These are phyloP conservation scores for Mycena latifolia DNA, from an alignment of 768 basidiomycete genomes.

Conservation along the genomic window DNA sequence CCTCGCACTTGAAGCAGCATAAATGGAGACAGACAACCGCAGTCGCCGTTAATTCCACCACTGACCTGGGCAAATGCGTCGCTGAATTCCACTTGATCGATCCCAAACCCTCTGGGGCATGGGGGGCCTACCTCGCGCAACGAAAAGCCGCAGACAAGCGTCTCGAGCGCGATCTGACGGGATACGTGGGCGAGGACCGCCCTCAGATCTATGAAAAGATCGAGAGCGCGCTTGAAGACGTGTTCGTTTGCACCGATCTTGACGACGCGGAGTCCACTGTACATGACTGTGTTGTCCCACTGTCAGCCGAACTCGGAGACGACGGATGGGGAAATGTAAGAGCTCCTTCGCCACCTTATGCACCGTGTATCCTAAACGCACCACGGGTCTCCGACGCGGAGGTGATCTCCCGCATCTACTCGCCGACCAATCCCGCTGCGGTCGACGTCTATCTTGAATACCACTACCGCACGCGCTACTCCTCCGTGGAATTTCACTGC, in stretches of 20 bases:
- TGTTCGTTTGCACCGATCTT: neutral
- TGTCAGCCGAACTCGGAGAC: neutral
- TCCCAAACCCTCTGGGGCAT: neutral
- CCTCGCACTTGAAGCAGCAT: slow-evolving; percentile 22
- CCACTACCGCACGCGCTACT: slow-evolving; percentile 28
- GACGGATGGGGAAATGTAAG: slow-evolving; percentile 24
- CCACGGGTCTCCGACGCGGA: slow-evolving; percentile 16
- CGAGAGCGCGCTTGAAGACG: slow-evolving; percentile 6
- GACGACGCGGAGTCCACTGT: neutral
- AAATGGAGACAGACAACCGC: slow-evolving; percentile 17
- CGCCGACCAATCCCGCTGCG: slow-evolving; percentile 23
- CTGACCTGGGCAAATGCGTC: slow-evolving; percentile 10
- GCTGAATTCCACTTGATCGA: slow-evolving; percentile 18
- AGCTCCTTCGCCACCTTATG: neutral
- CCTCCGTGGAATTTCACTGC: slow-evolving; percentile 26
- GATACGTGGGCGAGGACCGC: slow-evolving; percentile 10
- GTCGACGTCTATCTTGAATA: slow-evolving; percentile 24
- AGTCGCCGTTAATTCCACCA: neutral
- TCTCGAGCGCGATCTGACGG: neutral
- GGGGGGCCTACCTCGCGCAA: slow-evolving; percentile 16
- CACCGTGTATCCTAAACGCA: neutral
- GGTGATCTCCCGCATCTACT: slow-evolving; percentile 23
- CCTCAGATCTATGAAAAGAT: slow-evolving; percentile 19
- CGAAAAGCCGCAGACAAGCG: slow-evolving; percentile 16
- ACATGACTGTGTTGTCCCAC: slow-evolving; percentile 26